Base-by-base conservation (phyloP, 495 filamentous ascomycete species). In the Penicillium coffeae region DNA sequence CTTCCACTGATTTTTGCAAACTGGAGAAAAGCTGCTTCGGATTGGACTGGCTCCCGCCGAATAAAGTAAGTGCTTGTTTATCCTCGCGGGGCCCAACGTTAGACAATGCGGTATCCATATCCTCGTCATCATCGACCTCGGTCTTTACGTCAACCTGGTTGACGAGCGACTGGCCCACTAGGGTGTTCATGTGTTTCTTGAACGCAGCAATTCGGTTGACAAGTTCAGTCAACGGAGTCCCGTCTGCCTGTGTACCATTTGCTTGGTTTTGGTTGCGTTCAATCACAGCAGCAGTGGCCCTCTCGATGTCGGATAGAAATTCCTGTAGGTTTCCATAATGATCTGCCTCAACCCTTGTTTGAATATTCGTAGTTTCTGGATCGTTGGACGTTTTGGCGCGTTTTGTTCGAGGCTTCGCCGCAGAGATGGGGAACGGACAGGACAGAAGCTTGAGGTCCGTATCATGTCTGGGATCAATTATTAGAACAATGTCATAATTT, bases 11-110 rank as follows among this genome's bases (percentile, higher is more conserved):
- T 50, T 79, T 78, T 52, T 86, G 85, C 20, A 90, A 68, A 65
- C 90, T 94, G 12, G 90, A 90, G 64, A 90, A 95, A 13, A 95
- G 73, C 45, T 92, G 88, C 54, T 83, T 86, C 12, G 84, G 74
- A 25, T 83, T 83, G 9, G 55, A 54, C 35, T 46, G 55, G 15
- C 33, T 42, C 0, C 47, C 45, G 35, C 71, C 69, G 44, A 81
- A 85, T 1, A 93, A 70, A 0, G 86, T 89, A 50, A 95, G 67
- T 1, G 89, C 84, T 19, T 79, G 64, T 37, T 78, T 78, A 27
- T 76, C 77, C 30, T 72, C 68, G 13, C 69, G 68, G 38, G 56
- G 39, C 21, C 65, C 63, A 7, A 58, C 51, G 41, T 60, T 51
- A 16, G 57, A 56, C 6, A 53, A 36, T 13, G 51, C 42, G 1